Base-by-base conservation (phyloP, 2,329 filamentous ascomycete genomes). In the Penicillium rolfsii region DNA sequence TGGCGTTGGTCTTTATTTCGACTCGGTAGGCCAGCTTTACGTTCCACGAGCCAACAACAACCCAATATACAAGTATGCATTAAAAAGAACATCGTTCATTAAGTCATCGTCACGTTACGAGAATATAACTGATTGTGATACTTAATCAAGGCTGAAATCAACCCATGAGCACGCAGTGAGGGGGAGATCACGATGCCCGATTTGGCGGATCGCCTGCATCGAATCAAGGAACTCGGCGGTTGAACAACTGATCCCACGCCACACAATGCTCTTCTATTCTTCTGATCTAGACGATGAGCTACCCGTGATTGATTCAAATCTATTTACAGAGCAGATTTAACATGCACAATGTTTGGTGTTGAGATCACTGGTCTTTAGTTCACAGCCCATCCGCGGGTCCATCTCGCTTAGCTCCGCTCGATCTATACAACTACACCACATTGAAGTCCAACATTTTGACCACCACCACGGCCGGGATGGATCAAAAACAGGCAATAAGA, bases 351-450 rank as follows among this genome's bases (percentile, higher is more conserved):
- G 11, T 30, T 43, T 4, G 16, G 24, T 24, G 11, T 45, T 38
- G 54, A 61, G 63, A 64, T 64, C 63, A 59, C 22, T 30, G 40
- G 57, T 33, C 26, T 41, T 46, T 45, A 30, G 45, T 54, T 24
- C 9, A 28, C 12, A 22, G n/a, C 14, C 19, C 36, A 30, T 43
- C 14, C 38, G 16, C 30, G 56, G 49, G 41, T 41, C 43, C n/a
- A 22, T 58, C 58, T 65, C 63, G 61, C 64, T 64, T 63, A 66
- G 43, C 52, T 38, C 33, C 19, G 57, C 41, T 49, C 22, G 49
- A 60, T 58, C 58, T 61, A 57, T 58, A 64, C 55, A 53, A 50
- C 38, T 45, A 14, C 19, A 53, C 24, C 35, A 38, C 40, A 36
- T 59, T 40, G 16, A 54, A 19, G 52, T 33, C 40, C 28, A 49